Base-by-base conservation (phyloP, 208 protist genomes). In the Trichomonas vaginalis region DNA sequence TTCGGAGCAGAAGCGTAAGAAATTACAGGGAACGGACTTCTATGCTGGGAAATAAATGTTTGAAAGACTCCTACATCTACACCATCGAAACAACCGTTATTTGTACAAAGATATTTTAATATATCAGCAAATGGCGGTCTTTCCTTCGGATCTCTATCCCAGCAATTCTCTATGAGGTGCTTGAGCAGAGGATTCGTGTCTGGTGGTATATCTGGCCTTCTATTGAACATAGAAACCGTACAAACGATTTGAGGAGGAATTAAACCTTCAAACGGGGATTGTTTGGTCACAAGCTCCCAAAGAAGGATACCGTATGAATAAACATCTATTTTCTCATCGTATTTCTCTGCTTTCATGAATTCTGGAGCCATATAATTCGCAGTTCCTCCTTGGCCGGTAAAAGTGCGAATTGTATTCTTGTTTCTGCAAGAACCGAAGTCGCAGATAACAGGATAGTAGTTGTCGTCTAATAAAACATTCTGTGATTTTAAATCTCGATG, bases 281-380 rank as follows among this genome's bases (percentile, higher is more conserved):
- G 12, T 32, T 92, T 92, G 17, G 86, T 47, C 3, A 51, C 8
- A 15, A 92, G 23, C 51, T 92, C 86, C 45, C 45, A 92, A 51
- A 92, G 37, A 37, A 92, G 12, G 39, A 92, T 35, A 4, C 86
- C 86, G 37, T 42, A 92, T 39, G 86, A 92, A 92, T 92, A 92
- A 51, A 92, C 86, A 92, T 92, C 86, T 35, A 92, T 45, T 92
- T 92, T 92, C 37, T 92, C 86, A 51, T 92, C n/a, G 45, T 92
- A 92, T 47, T 88, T 40, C 47, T 92, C 86, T 35, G 40, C 86
- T 51, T 92, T 42, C 6, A 51, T 56, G 46, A 92, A 92, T 40
- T 92, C 86, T 0, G 86, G 86, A 39, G 86, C 86, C 86, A 92
- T 92, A 39, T 92, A 92, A 51, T 92, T 35, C 39, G 86, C 27